Percentiles rank a stretch among this genome's conserved stretches.
Evolutionary conservation across 2,329 filamentous ascomycete species (phyloP).

Genomic region (Trichoderma harzianum): DNA sequence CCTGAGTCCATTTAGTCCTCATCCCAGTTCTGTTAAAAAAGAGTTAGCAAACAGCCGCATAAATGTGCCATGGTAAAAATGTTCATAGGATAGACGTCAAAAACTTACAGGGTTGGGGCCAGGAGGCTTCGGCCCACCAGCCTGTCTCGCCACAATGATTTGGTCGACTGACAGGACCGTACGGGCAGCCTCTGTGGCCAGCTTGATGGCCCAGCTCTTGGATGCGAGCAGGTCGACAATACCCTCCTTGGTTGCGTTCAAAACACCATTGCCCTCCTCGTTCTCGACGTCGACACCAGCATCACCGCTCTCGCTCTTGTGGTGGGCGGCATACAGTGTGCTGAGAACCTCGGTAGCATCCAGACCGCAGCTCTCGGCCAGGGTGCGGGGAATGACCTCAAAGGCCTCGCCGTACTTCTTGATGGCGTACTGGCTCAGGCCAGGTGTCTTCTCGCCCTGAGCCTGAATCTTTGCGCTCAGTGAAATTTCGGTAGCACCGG

Average conservation of each 20-base stretch:
- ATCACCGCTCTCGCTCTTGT: constrained; percentile 81
- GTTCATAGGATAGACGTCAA: neutral
- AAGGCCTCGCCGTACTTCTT: constrained; percentile 97
- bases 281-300: constrained; percentile 90
- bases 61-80: neutral
- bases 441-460: constrained; percentile 87
- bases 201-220: constrained; percentile 95
- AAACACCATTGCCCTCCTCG: constrained; percentile 71
- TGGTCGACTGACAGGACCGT: constrained; percentile 96
- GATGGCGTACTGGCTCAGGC: constrained; percentile 92
- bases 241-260: constrained; percentile 82
- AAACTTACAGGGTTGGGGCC: constrained; percentile 73
- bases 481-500: constrained; percentile 91
- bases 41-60: constrained; percentile 28
- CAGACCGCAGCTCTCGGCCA: constrained; percentile 91
- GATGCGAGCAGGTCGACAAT: constrained; percentile 89
- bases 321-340: constrained; percentile 87
- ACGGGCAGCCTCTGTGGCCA: constrained; percentile 90
- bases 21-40: constrained; percentile 53
- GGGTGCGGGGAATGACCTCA: constrained; percentile 88
- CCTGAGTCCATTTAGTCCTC: constrained; percentile 51
- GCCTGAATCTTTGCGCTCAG: constrained; percentile 88
- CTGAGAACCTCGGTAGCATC: constrained; percentile 97
- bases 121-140: constrained; percentile 94
- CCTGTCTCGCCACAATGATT: constrained; percentile 97